phyloP scores from a whole-genome alignment of 192 early-diverging fungal genomes.

The Geosiphon pyriformis region DNA sequence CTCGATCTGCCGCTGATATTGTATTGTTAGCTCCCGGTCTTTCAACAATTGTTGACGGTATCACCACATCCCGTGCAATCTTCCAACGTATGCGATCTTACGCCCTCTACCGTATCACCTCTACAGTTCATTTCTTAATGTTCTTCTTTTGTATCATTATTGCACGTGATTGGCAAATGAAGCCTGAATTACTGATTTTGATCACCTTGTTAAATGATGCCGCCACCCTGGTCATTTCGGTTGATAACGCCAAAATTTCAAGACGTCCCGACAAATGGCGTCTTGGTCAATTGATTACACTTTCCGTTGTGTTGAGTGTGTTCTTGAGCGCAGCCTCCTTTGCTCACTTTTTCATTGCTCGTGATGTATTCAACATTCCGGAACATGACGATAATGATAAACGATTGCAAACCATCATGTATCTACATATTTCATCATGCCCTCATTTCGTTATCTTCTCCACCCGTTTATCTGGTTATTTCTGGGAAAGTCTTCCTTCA shows the following conservation, averaged over 20 bases:
- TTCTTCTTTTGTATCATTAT: conserved; percentile 93
- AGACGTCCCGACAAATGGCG: conserved; percentile 90
- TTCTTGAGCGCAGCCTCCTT: conserved; percentile 75
- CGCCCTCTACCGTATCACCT: conserved; percentile 91
- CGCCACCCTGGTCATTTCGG: conserved; percentile 86
- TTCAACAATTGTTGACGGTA: conserved; percentile 89
- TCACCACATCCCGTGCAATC: conserved; percentile 84
- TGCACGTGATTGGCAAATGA: conserved; percentile 74
- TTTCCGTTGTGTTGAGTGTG: conserved; percentile 72
- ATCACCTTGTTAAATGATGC: conserved; percentile 91
- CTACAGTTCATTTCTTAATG: conserved; percentile 91
- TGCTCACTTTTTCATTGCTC: conserved; percentile 77
- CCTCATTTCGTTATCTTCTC: conserved; percentile 96
- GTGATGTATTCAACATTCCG: conserved; percentile 57
- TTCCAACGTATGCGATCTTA: conserved; percentile 95
- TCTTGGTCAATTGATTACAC: conserved; percentile 82
- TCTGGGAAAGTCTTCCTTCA: conserved; percentile 83
- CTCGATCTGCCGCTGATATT: conserved; percentile 92
- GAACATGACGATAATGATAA: conserved; percentile 38
- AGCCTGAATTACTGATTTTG: conserved; percentile 74
- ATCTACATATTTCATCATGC: conserved; percentile 84
- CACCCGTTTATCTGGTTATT: conserved; percentile 77
- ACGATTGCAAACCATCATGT: conserved; percentile 82
- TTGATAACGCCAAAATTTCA: conserved; percentile 92
- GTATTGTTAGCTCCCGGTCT: conserved; percentile 85